Evolutionary conservation across 768 basidiomycete species (phyloP).

Genomic region (Pleurotus ostreatus): DNA sequence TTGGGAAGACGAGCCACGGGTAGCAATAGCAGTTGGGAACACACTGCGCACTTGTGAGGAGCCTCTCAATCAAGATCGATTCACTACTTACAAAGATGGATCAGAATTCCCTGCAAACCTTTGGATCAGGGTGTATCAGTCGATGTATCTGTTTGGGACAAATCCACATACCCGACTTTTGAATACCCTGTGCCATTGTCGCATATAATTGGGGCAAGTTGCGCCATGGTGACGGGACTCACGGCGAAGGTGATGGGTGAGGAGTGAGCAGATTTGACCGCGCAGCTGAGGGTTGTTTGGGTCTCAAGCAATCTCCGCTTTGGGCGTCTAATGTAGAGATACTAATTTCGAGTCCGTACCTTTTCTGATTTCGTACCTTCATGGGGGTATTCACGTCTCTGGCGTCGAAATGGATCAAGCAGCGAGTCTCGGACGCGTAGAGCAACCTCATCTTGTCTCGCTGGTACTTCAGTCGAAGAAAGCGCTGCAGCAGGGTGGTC

Average conservation of each 20-base stretch:
- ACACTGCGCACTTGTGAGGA: conserved; percentile 46
- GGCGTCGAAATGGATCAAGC: too few species aligned
- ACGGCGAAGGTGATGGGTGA: too few species aligned
- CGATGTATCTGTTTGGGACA: background rate
- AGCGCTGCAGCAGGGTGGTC: conserved; percentile 74
- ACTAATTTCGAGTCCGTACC: too few species aligned
- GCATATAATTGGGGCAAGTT: conserved; percentile 91
- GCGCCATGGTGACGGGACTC: conserved; percentile 51
- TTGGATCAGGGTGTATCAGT: conserved; percentile 6
- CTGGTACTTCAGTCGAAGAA: conserved; percentile 81
- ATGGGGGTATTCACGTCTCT: too few species aligned
- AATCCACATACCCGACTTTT: conserved; percentile 85
- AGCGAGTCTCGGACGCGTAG: conserved; percentile 21
- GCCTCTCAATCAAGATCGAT: background rate
- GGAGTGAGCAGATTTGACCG: too few species aligned
- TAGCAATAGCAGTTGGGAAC: conserved; percentile 97
- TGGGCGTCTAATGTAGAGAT: too few species aligned
- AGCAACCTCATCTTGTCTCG: conserved; percentile 65
- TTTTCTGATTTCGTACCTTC: too few species aligned
- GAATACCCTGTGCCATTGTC: conserved; percentile 98
- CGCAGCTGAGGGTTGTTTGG: too few species aligned
- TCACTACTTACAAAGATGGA: conserved; percentile 82
- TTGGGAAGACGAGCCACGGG: conserved; percentile 60
- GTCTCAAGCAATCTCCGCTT: too few species aligned
- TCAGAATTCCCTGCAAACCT: conserved; percentile 99